Evolutionary conservation across 352 stramenopile species (phyloP).

Genomic region (Phytopythium ostracodes): DNA sequence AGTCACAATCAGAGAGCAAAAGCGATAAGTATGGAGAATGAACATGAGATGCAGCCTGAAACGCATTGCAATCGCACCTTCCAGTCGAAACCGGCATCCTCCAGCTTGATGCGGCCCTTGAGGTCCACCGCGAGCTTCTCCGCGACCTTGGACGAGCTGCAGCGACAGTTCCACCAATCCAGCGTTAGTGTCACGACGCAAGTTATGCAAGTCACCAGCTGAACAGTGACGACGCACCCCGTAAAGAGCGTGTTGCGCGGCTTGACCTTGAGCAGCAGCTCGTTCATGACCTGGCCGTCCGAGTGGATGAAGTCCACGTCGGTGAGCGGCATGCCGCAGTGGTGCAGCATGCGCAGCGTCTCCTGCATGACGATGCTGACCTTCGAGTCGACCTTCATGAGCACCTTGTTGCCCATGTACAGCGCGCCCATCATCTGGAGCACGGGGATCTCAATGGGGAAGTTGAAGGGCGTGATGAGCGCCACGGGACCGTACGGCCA

Average conservation of each 20-base stretch:
- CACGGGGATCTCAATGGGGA: constrained; percentile 97
- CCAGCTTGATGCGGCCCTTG: constrained; percentile 91
- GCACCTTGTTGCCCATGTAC: constrained; percentile 99
- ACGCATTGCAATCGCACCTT: constrained; percentile 61
- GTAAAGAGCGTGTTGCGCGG: constrained; percentile 98
- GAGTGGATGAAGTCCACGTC: constrained; percentile 98
- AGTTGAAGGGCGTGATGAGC: constrained; percentile 98
- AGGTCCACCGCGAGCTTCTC: constrained; percentile 93
- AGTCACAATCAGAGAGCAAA: not conserved
- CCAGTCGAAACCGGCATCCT: constrained; percentile 99
- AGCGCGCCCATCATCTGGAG: constrained; percentile 98
- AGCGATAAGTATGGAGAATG: not conserved
- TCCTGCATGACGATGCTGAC: constrained; percentile 98
- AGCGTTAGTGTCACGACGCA: not conserved
- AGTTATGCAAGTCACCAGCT: not conserved
- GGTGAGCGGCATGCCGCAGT: constrained; percentile 93
- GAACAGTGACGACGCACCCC: constrained; percentile 37
- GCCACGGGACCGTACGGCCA: constrained; percentile 96
- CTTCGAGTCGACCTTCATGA: constrained; percentile 94
- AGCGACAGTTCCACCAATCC: constrained; percentile 11
- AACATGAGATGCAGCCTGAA: not conserved
- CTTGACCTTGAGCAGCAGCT: constrained; percentile 92
- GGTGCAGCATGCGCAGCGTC: constrained; percentile 93
- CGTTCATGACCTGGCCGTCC: constrained; percentile 92
- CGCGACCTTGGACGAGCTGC: constrained; percentile 86